Conservation (phyloP, 2,329 filamentous ascomycete genomes). For the Teratosphaeria viscida region DNA sequence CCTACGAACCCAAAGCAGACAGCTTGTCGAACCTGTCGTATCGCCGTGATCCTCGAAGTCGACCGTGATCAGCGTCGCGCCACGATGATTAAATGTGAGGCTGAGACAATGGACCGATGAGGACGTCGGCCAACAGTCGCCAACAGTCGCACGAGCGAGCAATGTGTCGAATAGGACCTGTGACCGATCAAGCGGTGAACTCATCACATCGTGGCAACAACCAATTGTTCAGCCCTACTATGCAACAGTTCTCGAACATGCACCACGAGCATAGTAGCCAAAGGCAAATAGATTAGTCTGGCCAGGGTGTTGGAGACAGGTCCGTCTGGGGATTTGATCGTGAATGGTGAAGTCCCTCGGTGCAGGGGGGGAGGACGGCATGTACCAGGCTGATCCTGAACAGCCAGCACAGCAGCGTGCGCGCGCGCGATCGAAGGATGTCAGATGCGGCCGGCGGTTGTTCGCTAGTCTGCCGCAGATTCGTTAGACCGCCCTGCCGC, state of each 20-base stretch:
- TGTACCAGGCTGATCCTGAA: not conserved
- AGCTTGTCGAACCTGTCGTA: not conserved
- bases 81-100: not conserved
- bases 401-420: not conserved
- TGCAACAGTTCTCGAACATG: not conserved
- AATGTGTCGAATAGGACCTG: not conserved
- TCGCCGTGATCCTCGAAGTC: not conserved
- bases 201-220: not conserved
- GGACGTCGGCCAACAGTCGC: not conserved
- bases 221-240: not conserved
- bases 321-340: not conserved
- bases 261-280: not conserved
- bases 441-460: not conserved
- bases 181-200: not conserved
- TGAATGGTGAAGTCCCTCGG: not conserved
- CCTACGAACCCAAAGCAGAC: not conserved
- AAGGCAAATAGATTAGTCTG: not conserved
- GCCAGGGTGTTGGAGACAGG: not conserved
- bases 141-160: not conserved
- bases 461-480: not conserved
- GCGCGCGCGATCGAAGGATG: not conserved
- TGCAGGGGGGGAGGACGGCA: not conserved
- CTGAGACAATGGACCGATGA: not conserved
- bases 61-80: not conserved
- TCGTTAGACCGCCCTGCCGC: not conserved